phyloP scores from a whole-genome alignment of 73 alveolate species.

The Uronychia setigera region DNA sequence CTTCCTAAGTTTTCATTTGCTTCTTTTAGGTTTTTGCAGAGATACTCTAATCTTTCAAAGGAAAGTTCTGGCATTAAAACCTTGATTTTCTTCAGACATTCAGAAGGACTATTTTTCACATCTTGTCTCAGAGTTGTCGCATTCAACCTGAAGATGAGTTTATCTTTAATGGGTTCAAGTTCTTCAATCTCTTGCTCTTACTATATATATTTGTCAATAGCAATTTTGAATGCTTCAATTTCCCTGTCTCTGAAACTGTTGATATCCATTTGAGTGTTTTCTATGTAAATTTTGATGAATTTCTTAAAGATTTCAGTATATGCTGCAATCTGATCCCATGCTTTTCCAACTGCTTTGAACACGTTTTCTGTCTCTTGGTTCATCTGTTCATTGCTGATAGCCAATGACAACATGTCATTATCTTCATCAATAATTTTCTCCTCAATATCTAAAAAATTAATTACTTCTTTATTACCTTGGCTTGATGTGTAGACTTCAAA shows the following conservation, averaged over 20 bases:
- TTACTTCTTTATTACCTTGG: too few species aligned
- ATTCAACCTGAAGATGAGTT: constrained; percentile 71
- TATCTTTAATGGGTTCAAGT: constrained; percentile 62
- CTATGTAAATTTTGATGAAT: constrained; percentile 66
- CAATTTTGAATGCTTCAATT: constrained; percentile 67
- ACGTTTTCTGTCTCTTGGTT: constrained; percentile 56
- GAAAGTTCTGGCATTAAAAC: constrained; percentile 62
- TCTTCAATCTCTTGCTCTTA: constrained; percentile 63
- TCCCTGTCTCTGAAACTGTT: constrained; percentile 73
- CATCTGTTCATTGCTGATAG: constrained; percentile 61
- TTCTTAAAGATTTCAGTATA: constrained; percentile 48
- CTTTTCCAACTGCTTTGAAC: constrained; percentile 52
- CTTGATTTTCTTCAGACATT: constrained; percentile 40
- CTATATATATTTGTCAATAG: constrained; percentile 49
- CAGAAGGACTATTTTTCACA: constrained; percentile 58
- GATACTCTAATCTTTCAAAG: constrained; percentile 28
- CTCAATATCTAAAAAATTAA: constrained; percentile 62
- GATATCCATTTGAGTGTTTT: constrained; percentile 56
- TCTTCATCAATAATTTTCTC: constrained; percentile 70
- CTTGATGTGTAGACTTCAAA: constrained; percentile 32
- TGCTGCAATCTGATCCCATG: constrained; percentile 61
- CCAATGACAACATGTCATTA: constrained; percentile 67
- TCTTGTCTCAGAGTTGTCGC: constrained; percentile 58
- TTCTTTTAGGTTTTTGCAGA: constrained; percentile 46
- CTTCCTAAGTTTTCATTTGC: constrained; percentile 47